Base-by-base conservation (phyloP, 148 eudicot genomes). In the Heliosperma pusillum region DNA sequence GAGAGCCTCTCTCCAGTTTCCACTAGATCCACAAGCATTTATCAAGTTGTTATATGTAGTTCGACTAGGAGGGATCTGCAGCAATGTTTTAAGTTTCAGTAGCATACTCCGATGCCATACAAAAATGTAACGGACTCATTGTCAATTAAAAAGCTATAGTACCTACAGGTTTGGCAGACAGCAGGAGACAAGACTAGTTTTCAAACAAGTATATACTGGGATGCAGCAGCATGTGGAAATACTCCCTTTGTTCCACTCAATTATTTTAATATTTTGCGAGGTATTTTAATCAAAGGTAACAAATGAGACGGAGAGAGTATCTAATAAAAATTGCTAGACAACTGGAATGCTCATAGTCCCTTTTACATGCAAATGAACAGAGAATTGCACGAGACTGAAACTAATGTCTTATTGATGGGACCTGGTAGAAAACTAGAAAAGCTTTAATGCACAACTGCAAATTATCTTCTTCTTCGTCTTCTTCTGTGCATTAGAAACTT, bases 1-100 rank as follows among this genome's bases (percentile, higher is more conserved):
- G 58, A 94, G 87, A 84, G 97, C 98, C 86, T 94, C 96, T 83
- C 83, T 86, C 98, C 97, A 94, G 74, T 92, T 94, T 83, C 98
- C 98, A 81, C 93, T 91, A 50, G 96, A 91, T 76, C 98, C 98
- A 82, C 98, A 94, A 26, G 98, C 97, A 84, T 91, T 87, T 74
- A 94, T 91, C 85, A 94, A 82, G 83, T 92, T 88, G 87, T 94
- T 94, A 83, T 89, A 94, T 30, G 97, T 91, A 42, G 89, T 81
- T 27, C 96, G 85, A 77, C 90, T 94, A 56, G 98, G 98, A 81
- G 98, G 91, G 72, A 94, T 87, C 98, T 91, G 92, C 79, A 84
- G 30, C 29, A 42, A 68, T 22, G 59, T 30, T 56, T n/a, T 33
- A 26, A 69, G 52, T 17, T 60, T 76, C 47, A 72, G 12, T 25